These are phyloP conservation scores for Vitis hybrid DNA, from an alignment of 177 flowering plant species.

Conservation along the genomic window DNA sequence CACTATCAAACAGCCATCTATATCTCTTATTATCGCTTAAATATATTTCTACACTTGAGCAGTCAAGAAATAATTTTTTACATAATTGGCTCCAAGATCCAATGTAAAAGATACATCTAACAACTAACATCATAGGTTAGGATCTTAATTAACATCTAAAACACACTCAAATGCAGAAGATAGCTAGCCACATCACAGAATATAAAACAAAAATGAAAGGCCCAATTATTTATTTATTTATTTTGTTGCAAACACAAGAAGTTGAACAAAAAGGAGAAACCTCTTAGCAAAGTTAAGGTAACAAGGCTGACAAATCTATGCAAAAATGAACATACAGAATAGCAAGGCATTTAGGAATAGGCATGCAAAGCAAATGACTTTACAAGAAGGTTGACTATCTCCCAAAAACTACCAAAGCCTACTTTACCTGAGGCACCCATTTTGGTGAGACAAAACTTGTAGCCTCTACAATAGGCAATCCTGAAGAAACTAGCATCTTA, in stretches of 20 bases:
- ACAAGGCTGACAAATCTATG: background rate
- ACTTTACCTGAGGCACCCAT: conserved; percentile 53
- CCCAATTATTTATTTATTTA: background rate
- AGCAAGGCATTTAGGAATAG: background rate
- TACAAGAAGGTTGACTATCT: background rate
- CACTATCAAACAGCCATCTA: too few relatives aligned
- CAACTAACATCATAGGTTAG: background rate
- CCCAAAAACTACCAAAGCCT: background rate
- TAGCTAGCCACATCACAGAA: background rate
- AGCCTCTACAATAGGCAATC: conserved; percentile 46
- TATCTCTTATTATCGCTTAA: too few relatives aligned
- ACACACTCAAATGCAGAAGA: background rate
- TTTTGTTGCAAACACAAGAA: background rate
- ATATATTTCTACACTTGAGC: background rate
- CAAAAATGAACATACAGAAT: background rate
- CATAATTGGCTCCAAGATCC: too few relatives aligned
- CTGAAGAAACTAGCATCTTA: conserved; percentile 37
- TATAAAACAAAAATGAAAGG: background rate
- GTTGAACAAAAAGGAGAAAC: background rate
- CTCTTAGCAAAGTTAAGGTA: background rate
- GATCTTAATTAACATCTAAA: background rate
- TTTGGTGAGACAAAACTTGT: conserved; percentile 58
- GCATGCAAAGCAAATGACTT: background rate
- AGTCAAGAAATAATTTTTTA: too few relatives aligned
- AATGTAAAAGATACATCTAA: background rate